Base-by-base conservation (phyloP, 441 rosid genomes). In the Sinapis alba region DNA sequence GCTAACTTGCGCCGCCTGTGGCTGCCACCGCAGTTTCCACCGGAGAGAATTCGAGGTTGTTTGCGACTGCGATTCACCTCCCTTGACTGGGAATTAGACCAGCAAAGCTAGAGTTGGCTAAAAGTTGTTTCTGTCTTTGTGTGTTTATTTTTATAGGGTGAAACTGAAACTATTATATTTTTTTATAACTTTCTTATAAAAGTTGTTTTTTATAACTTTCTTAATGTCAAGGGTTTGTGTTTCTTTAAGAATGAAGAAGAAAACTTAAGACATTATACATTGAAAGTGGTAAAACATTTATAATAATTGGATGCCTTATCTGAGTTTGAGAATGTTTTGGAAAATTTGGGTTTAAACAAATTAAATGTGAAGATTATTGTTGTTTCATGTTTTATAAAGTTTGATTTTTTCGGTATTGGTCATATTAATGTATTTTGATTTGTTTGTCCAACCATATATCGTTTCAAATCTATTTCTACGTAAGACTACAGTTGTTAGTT, bases 11-110 rank as follows among this genome's bases (percentile, higher is more conserved):
- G 98, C 96, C 12, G 98, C 98, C 36, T 94, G 98, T 56, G 97
- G 97, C 15, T 94, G 98, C 77, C 97, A 94, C 77, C 76, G 97
- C 61, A 94, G 84, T 69, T 92, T 92, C 71, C 98, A 94, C 19
- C 74, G 85, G 63, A 80, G 84, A 71, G 90, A 86, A 76, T 82
- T 84, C 2, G 87, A 87, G 79, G 83, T 83, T 23, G 84, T 72
- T 2, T 78, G 85, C 36, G 87, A 88, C 72, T 83, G 81, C 62
- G 66, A 86, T 30, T 87, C 91, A 30, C 87, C 93, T 72, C 72
- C 89, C 74, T 72, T 70, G 11, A 41, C 68, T 56, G 81, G 78
- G 2, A 78, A 78, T 45, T 78, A 73, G 65, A 77, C 68, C 12
- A 65, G 21, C 18, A 61, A 34, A n/a, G 15, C 23, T 51, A 61